Evolutionary conservation across 2,329 filamentous ascomycete species (phyloP).

Genomic region (Aureobasidium sp.): DNA sequence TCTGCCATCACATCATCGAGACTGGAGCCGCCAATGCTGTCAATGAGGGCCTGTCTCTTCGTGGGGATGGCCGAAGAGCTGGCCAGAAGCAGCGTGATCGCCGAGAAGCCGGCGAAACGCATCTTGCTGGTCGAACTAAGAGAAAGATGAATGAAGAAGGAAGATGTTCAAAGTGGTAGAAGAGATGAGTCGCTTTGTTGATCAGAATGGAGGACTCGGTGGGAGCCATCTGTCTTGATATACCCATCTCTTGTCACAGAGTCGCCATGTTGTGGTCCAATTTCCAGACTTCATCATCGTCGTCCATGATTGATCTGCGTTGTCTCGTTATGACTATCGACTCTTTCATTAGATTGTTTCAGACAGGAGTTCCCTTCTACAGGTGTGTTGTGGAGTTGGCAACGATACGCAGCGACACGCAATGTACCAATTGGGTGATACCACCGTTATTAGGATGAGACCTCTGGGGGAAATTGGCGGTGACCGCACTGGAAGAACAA

Average conservation of each 20-base stretch:
- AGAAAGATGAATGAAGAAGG: neutral
- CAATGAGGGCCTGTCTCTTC: conserved; percentile 8
- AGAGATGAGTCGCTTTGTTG: neutral
- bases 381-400: neutral
- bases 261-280: neutral
- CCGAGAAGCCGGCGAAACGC: conserved; percentile 5
- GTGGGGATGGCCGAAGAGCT: conserved; percentile 3
- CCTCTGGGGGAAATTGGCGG: neutral
- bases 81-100: conserved; percentile 2
- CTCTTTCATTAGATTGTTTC: neutral
- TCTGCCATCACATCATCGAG: conserved; percentile 4
- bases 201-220: neutral
- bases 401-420: neutral
- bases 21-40: neutral
- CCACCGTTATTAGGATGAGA: neutral
- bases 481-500: neutral
- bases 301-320: neutral
- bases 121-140: neutral
- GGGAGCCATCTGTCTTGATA: neutral
- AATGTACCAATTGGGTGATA: neutral
- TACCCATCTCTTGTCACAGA: neutral
- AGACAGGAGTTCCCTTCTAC: neutral
- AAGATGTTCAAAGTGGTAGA: neutral
- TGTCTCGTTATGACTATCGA: conserved; percentile 8
- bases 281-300: neutral